phyloP scores from a whole-genome alignment of 2,329 filamentous ascomycete species.

The Aspergillus sp. region DNA sequence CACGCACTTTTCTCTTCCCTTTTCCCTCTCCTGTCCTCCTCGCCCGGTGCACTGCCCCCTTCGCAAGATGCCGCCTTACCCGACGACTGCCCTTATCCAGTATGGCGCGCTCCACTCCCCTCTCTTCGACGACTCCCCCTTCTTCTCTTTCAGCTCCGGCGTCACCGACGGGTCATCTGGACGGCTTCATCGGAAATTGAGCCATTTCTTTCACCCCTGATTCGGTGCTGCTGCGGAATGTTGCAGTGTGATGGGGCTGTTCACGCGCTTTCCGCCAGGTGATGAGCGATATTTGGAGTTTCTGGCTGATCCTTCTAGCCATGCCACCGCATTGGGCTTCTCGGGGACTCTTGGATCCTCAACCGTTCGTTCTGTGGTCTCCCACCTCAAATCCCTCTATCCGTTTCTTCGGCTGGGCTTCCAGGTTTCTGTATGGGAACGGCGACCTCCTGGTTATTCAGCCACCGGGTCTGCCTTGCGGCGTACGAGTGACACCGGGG shows the following conservation, averaged over 20 bases:
- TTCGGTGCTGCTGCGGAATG: background rate
- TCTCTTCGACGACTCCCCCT: background rate
- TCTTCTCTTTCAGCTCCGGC: background rate
- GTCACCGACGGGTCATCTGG: constrained; percentile 1
- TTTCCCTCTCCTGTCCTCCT: constrained; percentile 1
- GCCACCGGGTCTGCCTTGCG: background rate
- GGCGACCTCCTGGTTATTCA: background rate
- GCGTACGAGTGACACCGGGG: background rate
- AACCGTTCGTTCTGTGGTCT: background rate
- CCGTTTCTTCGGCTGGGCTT: background rate
- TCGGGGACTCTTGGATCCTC: background rate
- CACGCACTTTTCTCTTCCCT: constrained; percentile 8
- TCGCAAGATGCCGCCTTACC: constrained; percentile 3
- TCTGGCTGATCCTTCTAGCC: background rate
- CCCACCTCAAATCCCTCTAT: background rate
- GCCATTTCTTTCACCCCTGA: background rate
- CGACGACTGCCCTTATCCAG: constrained; percentile 1
- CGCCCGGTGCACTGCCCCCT: constrained; percentile 6
- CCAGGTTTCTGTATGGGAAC: too few relatives aligned
- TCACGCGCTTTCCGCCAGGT: background rate
- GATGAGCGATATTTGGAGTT: background rate
- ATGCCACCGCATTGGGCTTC: background rate
- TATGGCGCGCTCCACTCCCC: background rate
- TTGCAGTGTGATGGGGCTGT: background rate
- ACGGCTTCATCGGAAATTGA: background rate